Conservation (phyloP, 768 basidiomycete genomes). For the Pisolithus microcarpus region DNA sequence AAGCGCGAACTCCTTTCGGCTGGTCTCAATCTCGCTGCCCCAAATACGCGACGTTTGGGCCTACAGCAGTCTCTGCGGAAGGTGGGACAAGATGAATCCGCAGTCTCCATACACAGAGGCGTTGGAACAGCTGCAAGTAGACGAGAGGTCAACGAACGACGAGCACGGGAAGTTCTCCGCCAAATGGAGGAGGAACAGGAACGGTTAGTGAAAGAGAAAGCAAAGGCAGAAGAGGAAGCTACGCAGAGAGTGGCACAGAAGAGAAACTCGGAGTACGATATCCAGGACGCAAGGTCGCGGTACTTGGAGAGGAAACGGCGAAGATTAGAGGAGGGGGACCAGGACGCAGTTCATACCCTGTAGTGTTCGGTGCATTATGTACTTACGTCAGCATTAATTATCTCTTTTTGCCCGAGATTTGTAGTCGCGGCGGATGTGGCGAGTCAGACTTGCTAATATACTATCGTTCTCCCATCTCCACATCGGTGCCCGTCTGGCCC, state of each 20-base stretch:
- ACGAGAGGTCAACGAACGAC: slow-evolving; percentile 77
- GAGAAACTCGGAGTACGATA: slow-evolving; percentile 68
- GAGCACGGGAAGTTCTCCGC: slow-evolving; percentile 65
- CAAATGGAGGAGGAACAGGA: slow-evolving; percentile 75
- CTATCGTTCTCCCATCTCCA: too few species aligned
- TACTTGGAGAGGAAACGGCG: slow-evolving; percentile 76
- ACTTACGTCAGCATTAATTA: too few species aligned
- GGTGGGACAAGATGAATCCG: slow-evolving; percentile 18
- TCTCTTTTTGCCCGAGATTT: too few species aligned
- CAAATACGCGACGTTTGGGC: slow-evolving; percentile 70
- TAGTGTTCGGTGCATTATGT: too few species aligned
- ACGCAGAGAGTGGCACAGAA: slow-evolving; percentile 59
- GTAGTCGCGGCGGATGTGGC: too few species aligned
- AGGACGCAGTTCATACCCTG: too few species aligned
- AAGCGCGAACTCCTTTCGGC: slow-evolving; percentile 88
- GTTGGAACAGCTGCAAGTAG: slow-evolving; percentile 77
- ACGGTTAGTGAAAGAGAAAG: slow-evolving; percentile 48
- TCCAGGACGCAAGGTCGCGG: slow-evolving; percentile 67
- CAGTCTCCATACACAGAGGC: slow-evolving; percentile 56
- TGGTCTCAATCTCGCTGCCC: slow-evolving; percentile 83
- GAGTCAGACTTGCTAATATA: too few species aligned
- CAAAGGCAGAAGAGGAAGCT: slow-evolving; percentile 56
- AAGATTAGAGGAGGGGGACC: slow-evolving; percentile 46
- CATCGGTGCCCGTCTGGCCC: not conserved
- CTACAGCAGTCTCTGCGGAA: slow-evolving; percentile 27